A percentile compares a stretch with the other conserved stretches of the same genome.
Evolutionary conservation across 805 yeast species (phyloP).

Genomic region (Candida namnaoensis): DNA sequence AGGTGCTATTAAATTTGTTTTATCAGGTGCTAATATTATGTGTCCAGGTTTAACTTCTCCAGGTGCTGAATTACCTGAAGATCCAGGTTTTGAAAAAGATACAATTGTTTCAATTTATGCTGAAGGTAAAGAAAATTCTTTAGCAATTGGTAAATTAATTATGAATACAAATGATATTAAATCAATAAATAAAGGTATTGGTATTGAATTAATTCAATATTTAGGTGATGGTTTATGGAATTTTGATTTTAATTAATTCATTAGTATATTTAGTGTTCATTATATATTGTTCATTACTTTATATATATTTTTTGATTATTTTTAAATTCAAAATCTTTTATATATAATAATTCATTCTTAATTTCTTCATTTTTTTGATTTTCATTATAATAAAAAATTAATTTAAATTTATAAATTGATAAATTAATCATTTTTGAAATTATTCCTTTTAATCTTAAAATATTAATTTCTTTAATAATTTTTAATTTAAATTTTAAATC

Average conservation of each 20-base stretch:
- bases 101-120: conserved; percentile 79
- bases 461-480: conserved; percentile 20
- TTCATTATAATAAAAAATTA: conserved; percentile 10
- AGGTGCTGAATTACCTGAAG: conserved; percentile 78
- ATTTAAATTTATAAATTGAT: conserved; percentile 15
- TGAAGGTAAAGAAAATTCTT: conserved; percentile 85
- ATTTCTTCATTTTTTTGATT: conserved; percentile 13
- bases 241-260: conserved; percentile 35
- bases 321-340: conserved; percentile 14
- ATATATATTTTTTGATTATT: conserved; percentile 5
- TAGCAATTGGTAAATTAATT: conserved; percentile 80
- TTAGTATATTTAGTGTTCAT: not conserved
- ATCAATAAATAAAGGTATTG: conserved; percentile 76
- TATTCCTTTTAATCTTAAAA: conserved; percentile 25
- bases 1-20: conserved; percentile 91
- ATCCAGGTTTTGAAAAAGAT: conserved; percentile 52
- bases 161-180: conserved; percentile 91
- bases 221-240: conserved; percentile 88
- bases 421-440: conserved; percentile 16
- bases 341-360: conserved; percentile 14
- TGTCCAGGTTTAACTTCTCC: conserved; percentile 88
- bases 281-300: not conserved
- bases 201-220: conserved; percentile 76
- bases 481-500: conserved; percentile 1
- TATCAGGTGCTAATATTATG: conserved; percentile 97